Evolutionary conservation across 1,139 yeast genomes (phyloP).

Genomic region (Sugiyamaella neomexicana): DNA sequence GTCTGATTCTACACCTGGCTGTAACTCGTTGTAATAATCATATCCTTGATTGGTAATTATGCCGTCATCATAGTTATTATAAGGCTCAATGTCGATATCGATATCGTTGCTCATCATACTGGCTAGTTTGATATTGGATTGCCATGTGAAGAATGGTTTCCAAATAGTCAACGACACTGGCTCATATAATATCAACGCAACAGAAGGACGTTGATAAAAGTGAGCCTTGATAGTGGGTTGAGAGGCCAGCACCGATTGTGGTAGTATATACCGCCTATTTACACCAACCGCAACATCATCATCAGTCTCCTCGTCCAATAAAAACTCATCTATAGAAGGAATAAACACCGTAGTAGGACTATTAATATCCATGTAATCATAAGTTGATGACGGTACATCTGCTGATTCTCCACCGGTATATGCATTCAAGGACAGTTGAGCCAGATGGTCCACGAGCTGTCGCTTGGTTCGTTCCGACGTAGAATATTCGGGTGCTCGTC

Average conservation of each 20-base stretch:
- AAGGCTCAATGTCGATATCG: conserved; percentile 1
- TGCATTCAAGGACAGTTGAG: conserved; percentile 14
- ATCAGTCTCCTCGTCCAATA: conserved; percentile 22
- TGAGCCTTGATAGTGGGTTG: conserved; percentile 18
- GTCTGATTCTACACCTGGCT: background rate
- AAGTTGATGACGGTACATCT: background rate
- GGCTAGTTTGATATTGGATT: background rate
- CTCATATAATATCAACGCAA: conserved; percentile 29
- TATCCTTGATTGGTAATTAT: background rate
- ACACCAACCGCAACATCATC: conserved; percentile 15
- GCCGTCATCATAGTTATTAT: conserved; percentile 7
- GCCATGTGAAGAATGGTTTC: conserved; percentile 18
- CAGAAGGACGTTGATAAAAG: conserved; percentile 27
- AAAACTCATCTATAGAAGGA: conserved; percentile 32
- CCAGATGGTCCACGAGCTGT: conserved; percentile 17
- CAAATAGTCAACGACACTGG: conserved; percentile 20
- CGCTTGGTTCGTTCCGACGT: conserved; percentile 13
- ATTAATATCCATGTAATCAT: conserved; percentile 27
- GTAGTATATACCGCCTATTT: conserved; percentile 20
- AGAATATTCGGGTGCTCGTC: conserved; percentile 4
- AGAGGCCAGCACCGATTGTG: conserved; percentile 19
- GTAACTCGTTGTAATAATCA: background rate
- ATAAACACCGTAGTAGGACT: conserved; percentile 30
- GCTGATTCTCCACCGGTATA: background rate
- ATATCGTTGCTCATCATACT: background rate